These are phyloP conservation scores for Cyathus striatus DNA, from an alignment of 768 basidiomycete species.

Conservation along the genomic window DNA sequence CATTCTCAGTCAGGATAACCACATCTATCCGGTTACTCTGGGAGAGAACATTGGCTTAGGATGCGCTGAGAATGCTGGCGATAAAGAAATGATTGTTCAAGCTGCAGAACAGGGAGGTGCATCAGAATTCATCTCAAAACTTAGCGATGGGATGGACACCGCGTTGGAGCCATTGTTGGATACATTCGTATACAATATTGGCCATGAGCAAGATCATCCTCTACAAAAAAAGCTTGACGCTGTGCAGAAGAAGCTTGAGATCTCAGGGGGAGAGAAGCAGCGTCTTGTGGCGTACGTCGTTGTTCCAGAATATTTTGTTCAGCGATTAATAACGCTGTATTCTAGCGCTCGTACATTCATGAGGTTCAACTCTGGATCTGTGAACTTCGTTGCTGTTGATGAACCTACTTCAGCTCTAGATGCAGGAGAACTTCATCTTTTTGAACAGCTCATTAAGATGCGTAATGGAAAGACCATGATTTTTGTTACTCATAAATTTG, in stretches of 20 bases:
- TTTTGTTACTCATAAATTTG: slow-evolving; percentile 53
- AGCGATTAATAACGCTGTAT: slow-evolving; percentile 1
- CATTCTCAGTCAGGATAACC: slow-evolving; percentile 44
- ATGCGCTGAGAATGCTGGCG: slow-evolving; percentile 8
- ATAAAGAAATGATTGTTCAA: slow-evolving; percentile 17
- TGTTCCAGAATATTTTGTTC: slow-evolving; percentile 1
- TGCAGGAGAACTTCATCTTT: slow-evolving; percentile 46
- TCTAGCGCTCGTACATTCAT: slow-evolving; percentile 41
- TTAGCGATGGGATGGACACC: slow-evolving; percentile 34
- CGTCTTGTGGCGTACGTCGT: slow-evolving; percentile 40
- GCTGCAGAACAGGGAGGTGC: slow-evolving; percentile 36
- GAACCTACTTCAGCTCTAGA: slow-evolving; percentile 58
- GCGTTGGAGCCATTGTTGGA: slow-evolving; percentile 25
- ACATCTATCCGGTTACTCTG: slow-evolving; percentile 42
- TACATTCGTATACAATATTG: slow-evolving; percentile 20
- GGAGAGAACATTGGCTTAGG: slow-evolving; percentile 34
- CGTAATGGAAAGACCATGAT: slow-evolving; percentile 49
- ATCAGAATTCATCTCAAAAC: slow-evolving; percentile 29
- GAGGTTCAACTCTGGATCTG: slow-evolving; percentile 30
- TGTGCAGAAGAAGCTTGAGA: slow-evolving; percentile 18
- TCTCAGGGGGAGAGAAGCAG: slow-evolving; percentile 45
- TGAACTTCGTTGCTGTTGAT: slow-evolving; percentile 48
- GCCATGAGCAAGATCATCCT: slow-evolving; percentile 22
- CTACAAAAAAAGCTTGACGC: slow-evolving; percentile 17
- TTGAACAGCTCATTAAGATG: slow-evolving; percentile 28